Evolutionary conservation across 352 stramenopile genomes (phyloP), one percentile per base, ranked within the genome.

Genomic region (Phytophthora cajani): DNA sequence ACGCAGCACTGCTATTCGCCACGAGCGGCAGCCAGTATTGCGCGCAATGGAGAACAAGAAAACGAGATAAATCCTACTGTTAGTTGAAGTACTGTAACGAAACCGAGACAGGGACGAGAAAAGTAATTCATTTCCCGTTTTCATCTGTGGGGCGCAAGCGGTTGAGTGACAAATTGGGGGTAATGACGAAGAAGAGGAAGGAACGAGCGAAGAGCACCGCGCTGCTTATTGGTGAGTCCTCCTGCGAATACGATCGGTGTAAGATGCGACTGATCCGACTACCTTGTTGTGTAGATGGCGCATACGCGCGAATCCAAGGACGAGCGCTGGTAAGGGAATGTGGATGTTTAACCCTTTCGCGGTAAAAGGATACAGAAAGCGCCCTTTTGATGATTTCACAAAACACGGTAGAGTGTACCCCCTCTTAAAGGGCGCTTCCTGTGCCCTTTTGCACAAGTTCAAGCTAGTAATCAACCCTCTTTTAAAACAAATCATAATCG

Each of bases 301-400:
- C 67, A 6, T 74, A 74, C 16, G 61, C 67, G 11, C 67, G 38
- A 23, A 73, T 73, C n/a, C 60, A 69, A 50, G 54, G 16, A 7
- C 54, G 40, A 11, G 21, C 1, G 11, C 14, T 74, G 53, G 66
- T 69, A 38, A 38, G 65, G 46, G 16, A 5, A 44, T 47, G 21
- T 12, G 7, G 38, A 11, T 36, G 21, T 53, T 21, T 64, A 23
- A 23, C 21, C 21, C 21, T 23, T 23, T 23, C 21, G 21, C 21
- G 21, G 21, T 23, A 23, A 23, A 23, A 23, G 21, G 21, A 23
- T 23, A 23, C 21, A 23, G 21, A 23, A 23, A 23, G 21, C 21
- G 21, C 21, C 21, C 21, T 23, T 23, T 23, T 23, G 21, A 23
- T 23, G 21, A 23, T 23, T 23, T 23, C 21, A 23, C 21, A 23